Evolutionary conservation across 768 basidiomycete genomes (phyloP).

Genomic region (Galerina marginata): DNA sequence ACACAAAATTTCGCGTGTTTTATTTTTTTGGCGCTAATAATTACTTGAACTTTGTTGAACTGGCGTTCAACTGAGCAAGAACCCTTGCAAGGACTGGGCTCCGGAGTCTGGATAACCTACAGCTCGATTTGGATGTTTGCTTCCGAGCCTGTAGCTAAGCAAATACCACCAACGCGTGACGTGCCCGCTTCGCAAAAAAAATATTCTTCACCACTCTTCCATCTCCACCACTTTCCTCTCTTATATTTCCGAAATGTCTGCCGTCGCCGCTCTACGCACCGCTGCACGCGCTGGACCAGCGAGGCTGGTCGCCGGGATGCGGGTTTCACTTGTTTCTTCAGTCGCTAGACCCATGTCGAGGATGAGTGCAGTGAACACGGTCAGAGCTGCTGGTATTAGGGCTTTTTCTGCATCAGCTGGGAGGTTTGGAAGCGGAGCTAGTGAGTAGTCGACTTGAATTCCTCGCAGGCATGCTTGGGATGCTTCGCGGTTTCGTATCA

Average conservation of each 20-base stretch:
- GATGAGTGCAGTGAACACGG: conserved; percentile 3
- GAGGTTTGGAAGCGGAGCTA: conserved; percentile 49
- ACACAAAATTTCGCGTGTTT: too few relatives aligned
- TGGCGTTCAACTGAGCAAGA: too few relatives aligned
- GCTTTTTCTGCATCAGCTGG: conserved; percentile 53
- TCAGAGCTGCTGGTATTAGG: conserved; percentile 34
- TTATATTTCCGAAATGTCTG: conserved; percentile 56
- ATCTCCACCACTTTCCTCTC: neutral
- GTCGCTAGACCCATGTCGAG: conserved; percentile 18
- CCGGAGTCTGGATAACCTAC: too few relatives aligned
- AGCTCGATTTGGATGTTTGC: neutral
- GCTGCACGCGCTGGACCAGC: conserved; percentile 50
- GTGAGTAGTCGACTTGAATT: conserved; percentile 35
- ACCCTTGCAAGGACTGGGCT: too few relatives aligned
- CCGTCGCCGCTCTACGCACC: conserved; percentile 64
- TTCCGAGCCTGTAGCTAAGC: conserved; percentile 1
- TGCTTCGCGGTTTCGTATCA: neutral
- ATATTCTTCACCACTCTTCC: conserved; percentile 9
- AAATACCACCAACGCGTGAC: conserved; percentile 23
- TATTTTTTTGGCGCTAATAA: too few relatives aligned
- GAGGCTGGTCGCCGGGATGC: conserved; percentile 35
- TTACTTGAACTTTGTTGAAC: too few relatives aligned
- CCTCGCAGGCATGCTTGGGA: neutral
- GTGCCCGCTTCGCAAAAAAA: conserved; percentile 9
- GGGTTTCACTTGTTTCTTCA: conserved; percentile 32